A percentile compares a stretch with the other conserved stretches of the same genome.
Conservation (phyloP, 1,284 basidiomycete genomes). For the Sporisorium exsertum region DNA sequence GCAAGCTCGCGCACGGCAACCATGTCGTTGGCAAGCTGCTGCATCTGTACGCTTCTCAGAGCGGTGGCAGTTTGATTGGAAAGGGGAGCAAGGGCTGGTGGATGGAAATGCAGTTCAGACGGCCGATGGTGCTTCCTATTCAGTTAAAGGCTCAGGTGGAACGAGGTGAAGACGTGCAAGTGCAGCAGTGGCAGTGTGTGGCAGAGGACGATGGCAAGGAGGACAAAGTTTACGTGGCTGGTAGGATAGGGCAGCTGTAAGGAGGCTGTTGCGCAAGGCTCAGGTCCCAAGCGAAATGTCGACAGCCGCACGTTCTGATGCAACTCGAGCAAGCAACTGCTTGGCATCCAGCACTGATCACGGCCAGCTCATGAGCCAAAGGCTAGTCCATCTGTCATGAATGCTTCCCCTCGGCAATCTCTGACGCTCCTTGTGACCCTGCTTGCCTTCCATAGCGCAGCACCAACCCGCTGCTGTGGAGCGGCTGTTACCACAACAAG, state of each 20-base stretch:
- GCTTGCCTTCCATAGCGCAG: neutral
- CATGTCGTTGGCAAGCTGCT: conserved; percentile 22
- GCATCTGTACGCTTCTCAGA: neutral
- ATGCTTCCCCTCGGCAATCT: too few relatives aligned
- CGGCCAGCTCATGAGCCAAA: too few relatives aligned
- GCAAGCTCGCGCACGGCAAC: conserved; percentile 32
- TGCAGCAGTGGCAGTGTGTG: conserved; percentile 6
- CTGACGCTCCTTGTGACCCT: too few relatives aligned
- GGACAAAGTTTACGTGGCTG: conserved; percentile 13
- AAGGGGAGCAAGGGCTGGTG: conserved; percentile 7
- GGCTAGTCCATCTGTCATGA: too few relatives aligned
- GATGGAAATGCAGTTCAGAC: conserved; percentile 20
- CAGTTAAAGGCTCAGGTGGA: conserved; percentile 1
- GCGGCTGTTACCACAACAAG: conserved; percentile 25
- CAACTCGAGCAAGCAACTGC: too few relatives aligned
- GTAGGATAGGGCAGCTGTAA: neutral
- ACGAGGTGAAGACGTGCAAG: neutral
- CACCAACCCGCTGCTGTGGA: conserved; percentile 20
- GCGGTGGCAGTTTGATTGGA: neutral
- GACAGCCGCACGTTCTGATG: too few relatives aligned
- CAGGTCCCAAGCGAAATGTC: too few relatives aligned
- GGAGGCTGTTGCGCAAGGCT: too few relatives aligned
- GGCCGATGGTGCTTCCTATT: conserved; percentile 26
- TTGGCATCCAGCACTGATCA: too few relatives aligned
- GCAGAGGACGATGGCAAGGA: neutral